Evolutionary conservation across 352 stramenopile species (phyloP).

Genomic region (Globisporangium okanoganense): DNA sequence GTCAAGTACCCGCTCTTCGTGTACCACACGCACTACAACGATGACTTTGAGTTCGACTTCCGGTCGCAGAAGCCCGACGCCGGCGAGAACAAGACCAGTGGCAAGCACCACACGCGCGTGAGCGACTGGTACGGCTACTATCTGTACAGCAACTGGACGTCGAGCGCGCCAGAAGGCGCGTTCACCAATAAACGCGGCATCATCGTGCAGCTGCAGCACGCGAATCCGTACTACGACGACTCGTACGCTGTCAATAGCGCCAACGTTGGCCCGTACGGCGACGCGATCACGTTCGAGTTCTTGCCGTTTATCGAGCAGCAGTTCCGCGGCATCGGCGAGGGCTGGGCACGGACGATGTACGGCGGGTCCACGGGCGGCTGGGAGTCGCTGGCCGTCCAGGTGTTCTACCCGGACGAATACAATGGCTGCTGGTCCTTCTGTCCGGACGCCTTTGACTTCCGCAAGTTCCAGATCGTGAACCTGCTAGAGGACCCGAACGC

Average conservation of each 20-base stretch:
- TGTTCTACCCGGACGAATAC: constrained; percentile 76
- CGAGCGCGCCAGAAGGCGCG: constrained; percentile 31
- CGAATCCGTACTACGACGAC: constrained; percentile 80
- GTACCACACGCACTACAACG: constrained; percentile 75
- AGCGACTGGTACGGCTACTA: constrained; percentile 62
- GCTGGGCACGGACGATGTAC: constrained; percentile 73
- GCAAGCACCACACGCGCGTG: background rate
- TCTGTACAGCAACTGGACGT: constrained; percentile 74
- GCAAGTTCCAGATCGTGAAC: constrained; percentile 70
- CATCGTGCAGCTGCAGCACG: constrained; percentile 73
- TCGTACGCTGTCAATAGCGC: constrained; percentile 75
- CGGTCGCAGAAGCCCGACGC: constrained; percentile 22
- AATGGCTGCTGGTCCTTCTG: constrained; percentile 83
- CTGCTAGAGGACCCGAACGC: constrained; percentile 58
- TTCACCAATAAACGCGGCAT: constrained; percentile 67
- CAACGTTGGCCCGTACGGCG: constrained; percentile 70
- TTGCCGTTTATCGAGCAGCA: constrained; percentile 54
- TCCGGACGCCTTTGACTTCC: constrained; percentile 72
- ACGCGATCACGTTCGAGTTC: constrained; percentile 76
- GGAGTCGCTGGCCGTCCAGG: constrained; percentile 70
- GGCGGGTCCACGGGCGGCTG: constrained; percentile 69
- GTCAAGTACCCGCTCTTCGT: constrained; percentile 71
- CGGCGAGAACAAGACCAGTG: constrained; percentile 7
- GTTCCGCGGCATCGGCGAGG: constrained; percentile 60
- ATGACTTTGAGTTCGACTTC: constrained; percentile 60